Evolutionary conservation across 139 green algal species (phyloP), one percentile per base, ranked within the genome.

Genomic region (Pleodorina starrii): DNA sequence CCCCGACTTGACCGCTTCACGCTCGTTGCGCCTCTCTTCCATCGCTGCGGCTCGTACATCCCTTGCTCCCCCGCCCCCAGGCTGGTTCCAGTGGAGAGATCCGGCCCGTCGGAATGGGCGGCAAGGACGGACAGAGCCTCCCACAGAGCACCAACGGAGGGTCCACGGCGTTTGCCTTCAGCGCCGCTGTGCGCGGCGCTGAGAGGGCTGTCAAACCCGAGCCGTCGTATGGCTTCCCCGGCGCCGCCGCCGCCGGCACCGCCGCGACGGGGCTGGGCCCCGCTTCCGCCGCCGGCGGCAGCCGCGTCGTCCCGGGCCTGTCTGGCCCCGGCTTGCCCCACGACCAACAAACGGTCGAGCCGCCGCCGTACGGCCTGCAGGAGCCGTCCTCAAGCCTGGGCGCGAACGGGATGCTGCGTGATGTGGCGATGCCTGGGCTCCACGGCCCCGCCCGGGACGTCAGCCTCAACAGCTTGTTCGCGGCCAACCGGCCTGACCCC

Each of bases 281-380:
- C 5, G 63, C 21, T 19, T n/a, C 2, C 63, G 19, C 19, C 68
- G 68, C 35, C 35, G 32, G 32, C 35, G 36, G 32, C 35, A 17
- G 68, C 35, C 35, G 35, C 14, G 9, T 2, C 9, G 21, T 48
- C 2, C 35, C 16, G 35, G 38, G 38, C 68, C 32, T 48, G 68
- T 46, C 35, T 23, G 63, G 63, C 2, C n/a, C 35, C 21, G 63
- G 63, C 2, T 36, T 73, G 69, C 72, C 72, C 29, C 54, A 54
- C 46, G 44, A 54, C 21, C 59, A 82, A 63, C 83, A 88, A 29
- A 43, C 77, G 60, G 43, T 79, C 11, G 23, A 79, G 19, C n/a
- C n/a, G n/a, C n/a, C n/a, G n/a, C 42, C 76, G 19, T 68, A 84
- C 35, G 21, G 32, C 42, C 11, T 77, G 12, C 17, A 35, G 6